phyloP scores from a whole-genome alignment of 106 monocot genomes.

The Cymbidium sinense region DNA sequence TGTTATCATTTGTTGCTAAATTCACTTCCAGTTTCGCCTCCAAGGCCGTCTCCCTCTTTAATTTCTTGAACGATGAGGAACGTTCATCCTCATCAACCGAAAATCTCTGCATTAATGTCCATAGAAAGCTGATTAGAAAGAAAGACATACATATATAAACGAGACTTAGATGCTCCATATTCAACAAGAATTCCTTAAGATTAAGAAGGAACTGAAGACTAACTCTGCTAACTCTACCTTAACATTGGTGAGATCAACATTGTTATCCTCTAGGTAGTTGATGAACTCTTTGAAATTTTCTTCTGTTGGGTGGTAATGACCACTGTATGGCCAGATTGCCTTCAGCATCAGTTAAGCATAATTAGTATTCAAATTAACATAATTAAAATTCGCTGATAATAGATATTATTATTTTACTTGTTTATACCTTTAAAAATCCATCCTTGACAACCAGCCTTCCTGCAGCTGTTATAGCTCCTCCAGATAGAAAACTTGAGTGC shows the following conservation, averaged over 20 bases:
- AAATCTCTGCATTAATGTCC: conserved; percentile 30
- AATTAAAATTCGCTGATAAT: background rate
- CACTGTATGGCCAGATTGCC: conserved; percentile 88
- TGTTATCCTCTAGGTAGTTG: conserved; percentile 46
- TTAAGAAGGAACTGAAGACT: background rate
- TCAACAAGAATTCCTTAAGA: background rate
- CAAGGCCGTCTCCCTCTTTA: background rate
- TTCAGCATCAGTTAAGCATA: background rate
- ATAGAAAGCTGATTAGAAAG: background rate
- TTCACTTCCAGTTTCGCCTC: background rate
- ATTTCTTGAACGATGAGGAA: conserved; percentile 27
- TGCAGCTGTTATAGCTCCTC: conserved; percentile 54
- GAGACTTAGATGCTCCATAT: background rate
- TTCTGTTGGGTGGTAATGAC: conserved; percentile 94
- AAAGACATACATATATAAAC: too few species aligned
- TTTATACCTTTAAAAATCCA: conserved; percentile 51
- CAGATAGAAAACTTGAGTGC: conserved; percentile 67
- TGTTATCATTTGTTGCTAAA: background rate
- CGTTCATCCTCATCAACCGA: conserved; percentile 26
- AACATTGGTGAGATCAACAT: conserved; percentile 64
- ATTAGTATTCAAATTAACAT: background rate
- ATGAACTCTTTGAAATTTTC: conserved; percentile 92
- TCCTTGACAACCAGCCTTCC: conserved; percentile 54
- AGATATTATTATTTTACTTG: background rate
- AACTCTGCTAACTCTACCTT: conserved; percentile 45